Conservation (phyloP, 371 early-diverging fungal genomes). For the Nematocida ausubeli region DNA sequence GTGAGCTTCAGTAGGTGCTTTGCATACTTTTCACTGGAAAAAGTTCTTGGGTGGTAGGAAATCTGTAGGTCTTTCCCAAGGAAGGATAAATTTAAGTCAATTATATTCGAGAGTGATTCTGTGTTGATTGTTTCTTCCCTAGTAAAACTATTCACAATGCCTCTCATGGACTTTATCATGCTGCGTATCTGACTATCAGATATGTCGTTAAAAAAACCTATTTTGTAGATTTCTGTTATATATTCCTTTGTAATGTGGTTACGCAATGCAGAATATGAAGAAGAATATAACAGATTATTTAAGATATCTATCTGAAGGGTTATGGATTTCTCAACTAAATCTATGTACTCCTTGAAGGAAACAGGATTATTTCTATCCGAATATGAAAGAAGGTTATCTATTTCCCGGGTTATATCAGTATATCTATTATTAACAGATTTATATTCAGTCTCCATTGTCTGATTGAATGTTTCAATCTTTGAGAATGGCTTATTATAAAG, state of each 20-base stretch:
- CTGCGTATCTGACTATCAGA: background rate
- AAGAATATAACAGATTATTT: background rate
- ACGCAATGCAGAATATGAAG: background rate
- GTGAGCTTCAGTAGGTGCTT: background rate
- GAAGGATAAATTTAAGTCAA: background rate
- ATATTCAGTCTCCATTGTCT: background rate
- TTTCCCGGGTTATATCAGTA: background rate
- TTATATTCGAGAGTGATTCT: background rate
- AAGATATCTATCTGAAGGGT: background rate
- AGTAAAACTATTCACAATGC: background rate
- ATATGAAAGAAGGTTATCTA: background rate
- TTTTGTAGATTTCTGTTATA: background rate
- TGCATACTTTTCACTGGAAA: background rate
- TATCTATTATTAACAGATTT: background rate
- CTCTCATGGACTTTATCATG: background rate
- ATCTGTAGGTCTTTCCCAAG: background rate
- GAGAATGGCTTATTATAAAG: background rate
- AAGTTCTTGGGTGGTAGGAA: background rate
- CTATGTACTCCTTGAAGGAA: background rate
- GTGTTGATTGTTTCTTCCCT: background rate
- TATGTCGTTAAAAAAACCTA: background rate
- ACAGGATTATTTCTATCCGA: background rate
- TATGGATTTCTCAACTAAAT: background rate
- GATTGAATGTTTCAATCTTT: background rate
- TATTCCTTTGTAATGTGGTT: background rate